Conservation (phyloP, 169 alveolate genomes). For the Besnoitia besnoiti region DNA sequence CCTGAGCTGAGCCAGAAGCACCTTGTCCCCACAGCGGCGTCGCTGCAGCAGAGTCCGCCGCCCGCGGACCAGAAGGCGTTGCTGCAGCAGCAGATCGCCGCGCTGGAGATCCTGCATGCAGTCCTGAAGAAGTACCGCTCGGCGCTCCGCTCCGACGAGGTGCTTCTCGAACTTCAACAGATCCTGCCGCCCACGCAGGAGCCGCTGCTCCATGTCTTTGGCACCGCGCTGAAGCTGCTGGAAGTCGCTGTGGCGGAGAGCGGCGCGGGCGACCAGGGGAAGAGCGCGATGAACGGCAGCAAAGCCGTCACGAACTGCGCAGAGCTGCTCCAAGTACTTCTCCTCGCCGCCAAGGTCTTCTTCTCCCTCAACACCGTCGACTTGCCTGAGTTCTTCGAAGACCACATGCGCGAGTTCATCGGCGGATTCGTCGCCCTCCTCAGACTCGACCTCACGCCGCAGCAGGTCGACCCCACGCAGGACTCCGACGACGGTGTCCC, state of each 20-base stretch:
- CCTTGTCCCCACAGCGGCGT: conserved; percentile 3
- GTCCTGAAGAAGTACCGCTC: conserved; percentile 54
- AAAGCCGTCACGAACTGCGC: neutral
- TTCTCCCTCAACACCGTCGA: conserved; percentile 53
- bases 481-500: neutral
- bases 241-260: neutral
- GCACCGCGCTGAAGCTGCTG: conserved; percentile 29
- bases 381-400: conserved; percentile 66
- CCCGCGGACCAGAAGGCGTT: neutral
- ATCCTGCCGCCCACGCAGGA: conserved; percentile 37
- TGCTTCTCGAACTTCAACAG: conserved; percentile 45
- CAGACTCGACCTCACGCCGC: neutral
- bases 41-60: conserved; percentile 41
- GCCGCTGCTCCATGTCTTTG: conserved; percentile 39
- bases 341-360: conserved; percentile 31
- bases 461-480: neutral
- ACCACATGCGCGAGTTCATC: conserved; percentile 31
- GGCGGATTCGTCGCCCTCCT: conserved; percentile 31
- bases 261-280: neutral
- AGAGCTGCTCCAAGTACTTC: neutral
- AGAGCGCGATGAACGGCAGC: neutral
- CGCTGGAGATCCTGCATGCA: conserved; percentile 41
- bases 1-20: conserved; percentile 40
- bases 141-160: conserved; percentile 42
- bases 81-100: neutral